Evolutionary conservation across 176 grass and related monocot genomes (phyloP).

Genomic region (barley (Hordeum vulgare)): DNA sequence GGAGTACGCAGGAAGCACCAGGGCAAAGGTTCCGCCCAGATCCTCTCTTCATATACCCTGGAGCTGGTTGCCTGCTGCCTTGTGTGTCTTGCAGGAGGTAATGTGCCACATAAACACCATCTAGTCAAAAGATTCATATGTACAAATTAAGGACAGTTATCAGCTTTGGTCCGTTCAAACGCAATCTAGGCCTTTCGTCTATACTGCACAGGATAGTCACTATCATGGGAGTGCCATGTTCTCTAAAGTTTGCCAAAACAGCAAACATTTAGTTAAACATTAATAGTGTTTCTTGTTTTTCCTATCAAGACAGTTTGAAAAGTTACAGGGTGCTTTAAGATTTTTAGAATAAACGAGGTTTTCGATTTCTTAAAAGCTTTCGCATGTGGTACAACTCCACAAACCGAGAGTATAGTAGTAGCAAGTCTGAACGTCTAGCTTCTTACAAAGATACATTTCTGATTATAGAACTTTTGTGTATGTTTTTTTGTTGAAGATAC

Average conservation of each 20-base stretch:
- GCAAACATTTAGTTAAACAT: not conserved
- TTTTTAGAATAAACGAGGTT: no score
- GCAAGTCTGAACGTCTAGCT: no score
- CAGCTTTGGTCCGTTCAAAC: not conserved
- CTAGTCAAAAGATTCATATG: not conserved
- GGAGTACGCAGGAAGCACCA: conserved; percentile 76
- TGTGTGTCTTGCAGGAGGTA: conserved; percentile 95
- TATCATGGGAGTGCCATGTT: not conserved
- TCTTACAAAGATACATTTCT: no score
- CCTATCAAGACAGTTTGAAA: no score
- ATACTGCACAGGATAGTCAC: not conserved
- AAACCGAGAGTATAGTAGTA: no score
- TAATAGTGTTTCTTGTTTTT: not conserved
- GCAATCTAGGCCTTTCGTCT: no score
- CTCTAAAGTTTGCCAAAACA: not conserved
- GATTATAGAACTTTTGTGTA: no score
- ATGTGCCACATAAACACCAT: not conserved
- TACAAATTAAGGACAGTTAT: not conserved
- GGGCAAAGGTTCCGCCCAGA: conserved; percentile 74
- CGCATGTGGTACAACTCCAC: no score
- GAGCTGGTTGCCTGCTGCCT: conserved; percentile 69
- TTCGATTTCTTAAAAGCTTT: no score
- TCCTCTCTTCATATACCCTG: conserved; percentile 74
- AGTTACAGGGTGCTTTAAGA: no score
- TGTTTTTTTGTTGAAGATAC: no score